Evolutionary conservation across 2,329 filamentous ascomycete species (phyloP), one percentile per base, ranked within the genome.

Genomic region (Hawksworthiomyces lignivorus): DNA sequence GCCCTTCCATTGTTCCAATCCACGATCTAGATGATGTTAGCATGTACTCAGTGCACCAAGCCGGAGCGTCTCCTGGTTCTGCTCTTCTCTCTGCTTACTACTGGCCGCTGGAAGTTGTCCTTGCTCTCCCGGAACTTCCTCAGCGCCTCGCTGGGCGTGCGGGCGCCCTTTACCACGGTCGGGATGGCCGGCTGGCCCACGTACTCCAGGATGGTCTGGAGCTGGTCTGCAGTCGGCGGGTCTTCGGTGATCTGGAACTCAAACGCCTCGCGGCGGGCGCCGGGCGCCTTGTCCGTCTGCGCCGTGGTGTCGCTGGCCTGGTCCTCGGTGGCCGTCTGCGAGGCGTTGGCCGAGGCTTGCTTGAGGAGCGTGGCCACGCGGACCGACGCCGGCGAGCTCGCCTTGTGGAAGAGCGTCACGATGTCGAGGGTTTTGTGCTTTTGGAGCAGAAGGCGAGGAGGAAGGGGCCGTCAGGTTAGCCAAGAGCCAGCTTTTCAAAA

Each of bases 1-100:
- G 82, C 90, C 61, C 80, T 84, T 50, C 89, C 92, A 61, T 90
- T 89, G 59, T 84, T 87, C 92, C 92, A 97, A 61, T 97, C 90
- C 39, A 97, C 90, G 45, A 83, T 66, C 75, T 72, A 49, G 21
- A 29, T 14, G 48, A 48, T n/a, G 61, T 54, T 59, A 58, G 44
- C 40, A 48, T 17, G 11, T 39, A n/a, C n/a, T n/a, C n/a, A n/a
- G n/a, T n/a, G n/a, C n/a, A n/a, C n/a, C n/a, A n/a, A n/a, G n/a
- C n/a, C n/a, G n/a, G n/a, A n/a, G n/a, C n/a, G n/a, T n/a, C n/a
- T n/a, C n/a, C n/a, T n/a, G n/a, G n/a, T n/a, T n/a, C n/a, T n/a
- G n/a, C n/a, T n/a, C n/a, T n/a, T n/a, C n/a, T n/a, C n/a, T n/a
- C n/a, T n/a, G 73, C 83, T 56, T 68, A 92, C 86, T 60, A 96